Base-by-base conservation (phyloP, 2,329 filamentous ascomycete genomes). In the Colletotrichum lindemuthianum region DNA sequence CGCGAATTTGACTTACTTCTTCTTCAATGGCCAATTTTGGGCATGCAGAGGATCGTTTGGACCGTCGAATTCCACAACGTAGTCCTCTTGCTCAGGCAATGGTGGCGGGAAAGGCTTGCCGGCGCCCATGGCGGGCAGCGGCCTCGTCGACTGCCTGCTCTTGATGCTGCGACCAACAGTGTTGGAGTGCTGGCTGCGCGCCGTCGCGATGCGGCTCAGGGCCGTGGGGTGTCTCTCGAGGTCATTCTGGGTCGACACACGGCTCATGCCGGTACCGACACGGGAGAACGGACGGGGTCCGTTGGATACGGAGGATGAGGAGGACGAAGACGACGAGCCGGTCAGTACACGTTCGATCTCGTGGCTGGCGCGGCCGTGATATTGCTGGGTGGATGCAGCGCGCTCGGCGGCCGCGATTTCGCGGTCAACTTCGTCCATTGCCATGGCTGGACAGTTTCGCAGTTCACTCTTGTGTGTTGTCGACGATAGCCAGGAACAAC, bases 51-150 rank as follows among this genome's bases (percentile, higher is more conserved):
- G 93, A 72, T 97, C 93, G 68, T 93, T 84, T 1, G 88, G 90
- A 0, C 93, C 93, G 70, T 94, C 90, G 72, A 97, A 97, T 76
- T 93, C 91, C 47, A 94, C 91, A 0, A 93, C 90, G 72, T 94
- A 95, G 68, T 92, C 88, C 70, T 94, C 91, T 70, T 85, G 83
- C 12, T 88, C 86, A 2, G 91, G 90, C 45, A 94, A 74, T 0
- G 80, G 82, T 4, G 91, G 91, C 3, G 92, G 92, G 71, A 88
- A 92, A 0, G 88, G 82, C 77, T 93, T 94, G n/a, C 89, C 90
- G 59, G 82, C 87, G 40, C 91, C 91, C 74, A 93, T 92, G 7
- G 79, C 77, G 1, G 91, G 91, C 60, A 93, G 73, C 1, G 90
- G 88, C 72, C 78, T 87, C 59, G 73, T 81, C 6, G 82, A 86